These are phyloP conservation scores for Pharus latifolius DNA, from an alignment of 176 grass and related monocot genomes.

Conservation along the genomic window DNA sequence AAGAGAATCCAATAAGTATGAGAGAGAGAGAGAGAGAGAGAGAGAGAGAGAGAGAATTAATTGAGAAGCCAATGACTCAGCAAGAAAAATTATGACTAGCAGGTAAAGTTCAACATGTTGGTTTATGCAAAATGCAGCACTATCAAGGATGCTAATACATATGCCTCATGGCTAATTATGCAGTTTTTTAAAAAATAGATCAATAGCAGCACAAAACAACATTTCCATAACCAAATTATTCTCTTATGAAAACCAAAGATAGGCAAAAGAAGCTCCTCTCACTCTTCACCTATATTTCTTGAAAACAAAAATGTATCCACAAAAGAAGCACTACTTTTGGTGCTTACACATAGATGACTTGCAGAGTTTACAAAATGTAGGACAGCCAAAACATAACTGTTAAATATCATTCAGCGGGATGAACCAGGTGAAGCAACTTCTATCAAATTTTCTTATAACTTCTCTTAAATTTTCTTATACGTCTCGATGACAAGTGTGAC, in stretches of 20 bases:
- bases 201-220: background rate
- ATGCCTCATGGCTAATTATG: background rate
- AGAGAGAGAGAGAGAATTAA: background rate
- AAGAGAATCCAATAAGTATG: background rate
- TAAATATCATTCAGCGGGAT: background rate
- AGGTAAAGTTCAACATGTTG: background rate
- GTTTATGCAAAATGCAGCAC: slow-evolving; percentile 8
- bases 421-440: no score
- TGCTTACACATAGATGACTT: background rate
- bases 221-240: no score
- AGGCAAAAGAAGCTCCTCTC: background rate
- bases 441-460: background rate
- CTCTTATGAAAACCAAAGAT: background rate
- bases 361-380: background rate
- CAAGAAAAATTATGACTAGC: background rate
- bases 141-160: background rate
- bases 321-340: background rate
- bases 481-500: background rate
- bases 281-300: background rate
- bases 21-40: background rate
- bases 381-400: background rate
- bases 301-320: background rate
- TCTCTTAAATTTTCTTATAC: background rate
- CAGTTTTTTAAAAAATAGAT: background rate
- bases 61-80: background rate